phyloP scores from a whole-genome alignment of 305 asterid species.

The Stenogyne calaminthoides region DNA sequence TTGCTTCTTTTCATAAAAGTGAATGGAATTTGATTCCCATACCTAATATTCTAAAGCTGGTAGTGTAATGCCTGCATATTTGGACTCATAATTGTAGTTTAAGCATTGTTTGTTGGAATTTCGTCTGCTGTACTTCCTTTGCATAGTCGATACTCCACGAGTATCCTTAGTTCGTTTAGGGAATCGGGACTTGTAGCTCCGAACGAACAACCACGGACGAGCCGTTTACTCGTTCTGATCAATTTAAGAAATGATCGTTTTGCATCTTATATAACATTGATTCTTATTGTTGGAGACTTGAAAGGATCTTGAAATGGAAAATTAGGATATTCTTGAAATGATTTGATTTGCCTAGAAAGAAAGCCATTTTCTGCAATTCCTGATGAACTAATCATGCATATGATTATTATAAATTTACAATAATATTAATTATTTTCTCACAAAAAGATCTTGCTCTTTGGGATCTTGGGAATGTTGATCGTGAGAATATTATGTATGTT shows the following conservation, averaged over 20 bases:
- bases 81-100: slow-evolving; percentile 4
- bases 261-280: too few relatives aligned
- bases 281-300: too few relatives aligned
- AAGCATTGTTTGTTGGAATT: neutral
- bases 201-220: too few relatives aligned
- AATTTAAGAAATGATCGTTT: too few relatives aligned
- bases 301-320: neutral
- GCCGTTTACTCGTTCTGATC: too few relatives aligned
- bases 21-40: slow-evolving; percentile 37
- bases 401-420: too few relatives aligned
- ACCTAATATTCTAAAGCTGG: slow-evolving; percentile 29
- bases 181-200: too few relatives aligned
- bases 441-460: neutral
- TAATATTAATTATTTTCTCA: neutral
- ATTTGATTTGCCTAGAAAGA: neutral
- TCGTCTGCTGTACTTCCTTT: neutral
- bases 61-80: slow-evolving; percentile 18
- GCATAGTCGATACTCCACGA: neutral
- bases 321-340: neutral
- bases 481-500: neutral
- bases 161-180: too few relatives aligned
- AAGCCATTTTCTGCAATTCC: too few relatives aligned
- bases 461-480: neutral
- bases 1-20: slow-evolving; percentile 24
- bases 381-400: too few relatives aligned